phyloP scores from a whole-genome alignment of 371 early-diverging fungal species.

The Syncephalastrum contaminatum region DNA sequence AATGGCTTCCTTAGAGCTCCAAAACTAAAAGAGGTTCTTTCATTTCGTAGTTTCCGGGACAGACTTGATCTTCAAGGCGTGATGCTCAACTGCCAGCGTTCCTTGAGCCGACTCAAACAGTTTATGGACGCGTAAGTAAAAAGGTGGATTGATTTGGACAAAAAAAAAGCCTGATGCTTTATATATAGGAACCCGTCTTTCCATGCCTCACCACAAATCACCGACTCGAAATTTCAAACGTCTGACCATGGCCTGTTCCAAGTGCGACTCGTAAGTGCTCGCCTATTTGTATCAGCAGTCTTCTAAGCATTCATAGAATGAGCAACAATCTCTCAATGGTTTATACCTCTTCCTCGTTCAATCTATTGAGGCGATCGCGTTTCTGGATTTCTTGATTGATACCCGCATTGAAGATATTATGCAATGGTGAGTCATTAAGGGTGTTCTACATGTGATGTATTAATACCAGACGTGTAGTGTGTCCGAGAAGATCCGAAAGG shows the following conservation, averaged over 20 bases:
- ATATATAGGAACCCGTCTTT: conserved; percentile 28
- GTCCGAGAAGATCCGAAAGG: conserved; percentile 30
- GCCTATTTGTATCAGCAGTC: background rate
- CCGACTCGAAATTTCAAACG: conserved; percentile 26
- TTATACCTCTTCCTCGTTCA: conserved; percentile 65
- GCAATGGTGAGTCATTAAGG: conserved; percentile 36
- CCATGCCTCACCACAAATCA: conserved; percentile 23
- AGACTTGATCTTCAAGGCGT: conserved; percentile 9
- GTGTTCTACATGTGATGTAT: background rate
- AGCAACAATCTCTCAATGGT: conserved; percentile 70
- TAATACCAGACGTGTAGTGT: conserved; percentile 21
- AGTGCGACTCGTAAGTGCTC: conserved; percentile 21
- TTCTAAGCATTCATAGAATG: conserved; percentile 40
- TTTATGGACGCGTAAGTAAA: conserved; percentile 50
- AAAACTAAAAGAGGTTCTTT: too few relatives aligned
- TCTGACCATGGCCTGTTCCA: conserved; percentile 23
- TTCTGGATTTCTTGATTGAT: conserved; percentile 72
- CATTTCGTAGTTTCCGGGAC: background rate
- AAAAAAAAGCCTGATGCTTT: background rate
- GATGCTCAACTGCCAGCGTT: conserved; percentile 45
- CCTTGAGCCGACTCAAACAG: conserved; percentile 41
- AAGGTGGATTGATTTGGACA: background rate
- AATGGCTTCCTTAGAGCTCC: background rate
- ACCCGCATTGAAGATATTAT: conserved; percentile 60
- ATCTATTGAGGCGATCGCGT: conserved; percentile 73